Conservation (phyloP, 305 asterid genomes). For the Stenogyne calaminthoides region DNA sequence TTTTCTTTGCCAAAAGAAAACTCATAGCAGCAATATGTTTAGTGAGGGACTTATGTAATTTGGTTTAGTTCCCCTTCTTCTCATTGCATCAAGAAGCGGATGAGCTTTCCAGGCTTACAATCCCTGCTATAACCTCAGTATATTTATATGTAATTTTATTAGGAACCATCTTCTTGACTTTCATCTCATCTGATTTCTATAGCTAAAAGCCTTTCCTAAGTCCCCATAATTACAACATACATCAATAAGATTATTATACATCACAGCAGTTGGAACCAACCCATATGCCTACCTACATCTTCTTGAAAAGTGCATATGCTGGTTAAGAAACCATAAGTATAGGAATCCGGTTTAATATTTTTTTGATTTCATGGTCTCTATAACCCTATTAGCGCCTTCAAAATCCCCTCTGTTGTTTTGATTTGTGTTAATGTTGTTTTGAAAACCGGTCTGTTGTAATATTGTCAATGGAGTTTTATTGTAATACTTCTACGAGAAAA, state of each 20-base stretch:
- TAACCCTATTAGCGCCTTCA: constrained; percentile 9
- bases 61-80: constrained; percentile 39
- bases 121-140: too few relatives aligned
- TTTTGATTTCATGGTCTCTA: too few relatives aligned
- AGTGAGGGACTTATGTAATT: too few relatives aligned
- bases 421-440: too few relatives aligned
- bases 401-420: constrained; percentile 45
- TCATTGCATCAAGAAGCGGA: constrained; percentile 50
- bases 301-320: constrained; percentile 36
- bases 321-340: constrained; percentile 26
- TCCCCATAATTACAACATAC: constrained; percentile 42
- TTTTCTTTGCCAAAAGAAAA: too few relatives aligned
- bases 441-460: too few relatives aligned
- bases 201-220: constrained; percentile 44
- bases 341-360: constrained; percentile 31
- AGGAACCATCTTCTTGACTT: too few relatives aligned
- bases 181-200: constrained; percentile 57
- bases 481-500: neutral
- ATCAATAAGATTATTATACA: constrained; percentile 50
- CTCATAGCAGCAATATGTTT: too few relatives aligned
- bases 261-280: constrained; percentile 47
- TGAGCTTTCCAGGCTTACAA: too few relatives aligned
- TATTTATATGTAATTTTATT: too few relatives aligned
- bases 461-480: too few relatives aligned
- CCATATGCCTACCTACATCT: constrained; percentile 52